Percentiles rank a stretch among this genome's conserved stretches.
These are phyloP conservation scores for Thalassiosira hispida DNA, from an alignment of 352 stramenopile genomes.

Conservation along the genomic window DNA sequence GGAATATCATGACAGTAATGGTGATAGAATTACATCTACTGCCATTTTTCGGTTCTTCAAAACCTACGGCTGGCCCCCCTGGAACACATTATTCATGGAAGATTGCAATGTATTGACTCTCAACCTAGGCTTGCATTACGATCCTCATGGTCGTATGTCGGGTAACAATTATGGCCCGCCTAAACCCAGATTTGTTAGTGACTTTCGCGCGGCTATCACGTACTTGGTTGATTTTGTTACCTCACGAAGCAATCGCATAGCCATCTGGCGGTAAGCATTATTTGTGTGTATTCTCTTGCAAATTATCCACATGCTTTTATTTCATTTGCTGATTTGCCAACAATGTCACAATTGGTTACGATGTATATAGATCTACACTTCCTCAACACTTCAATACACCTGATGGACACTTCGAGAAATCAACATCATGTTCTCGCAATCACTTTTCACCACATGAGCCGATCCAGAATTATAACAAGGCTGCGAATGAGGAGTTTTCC, in stretches of 20 bases:
- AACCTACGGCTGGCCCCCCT: background rate
- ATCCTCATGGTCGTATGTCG: background rate
- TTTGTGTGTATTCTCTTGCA: background rate
- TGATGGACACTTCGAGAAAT: slow-evolving; percentile 13
- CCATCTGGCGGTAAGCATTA: slow-evolving; percentile 16
- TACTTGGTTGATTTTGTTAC: slow-evolving; percentile 20
- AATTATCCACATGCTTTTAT: background rate
- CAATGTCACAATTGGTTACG: background rate
- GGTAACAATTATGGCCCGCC: background rate
- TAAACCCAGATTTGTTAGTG: background rate
- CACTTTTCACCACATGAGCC: background rate
- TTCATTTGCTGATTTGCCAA: too few relatives aligned
- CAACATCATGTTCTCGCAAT: background rate
- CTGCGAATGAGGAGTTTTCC: slow-evolving; percentile 16
- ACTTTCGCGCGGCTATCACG: background rate
- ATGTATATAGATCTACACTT: slow-evolving; percentile 7
- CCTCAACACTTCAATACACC: slow-evolving; percentile 27
- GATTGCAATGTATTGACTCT: background rate
- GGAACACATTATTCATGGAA: background rate
- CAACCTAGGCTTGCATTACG: background rate
- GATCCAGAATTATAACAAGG: slow-evolving; percentile 24
- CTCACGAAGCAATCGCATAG: slow-evolving; percentile 5
- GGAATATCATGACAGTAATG: background rate
- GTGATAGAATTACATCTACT: background rate
- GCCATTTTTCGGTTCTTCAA: background rate